Percentiles rank a stretch among this genome's conserved stretches.
These are phyloP conservation scores for Mycena alexandri DNA, from an alignment of 768 basidiomycete genomes.

Conservation along the genomic window DNA sequence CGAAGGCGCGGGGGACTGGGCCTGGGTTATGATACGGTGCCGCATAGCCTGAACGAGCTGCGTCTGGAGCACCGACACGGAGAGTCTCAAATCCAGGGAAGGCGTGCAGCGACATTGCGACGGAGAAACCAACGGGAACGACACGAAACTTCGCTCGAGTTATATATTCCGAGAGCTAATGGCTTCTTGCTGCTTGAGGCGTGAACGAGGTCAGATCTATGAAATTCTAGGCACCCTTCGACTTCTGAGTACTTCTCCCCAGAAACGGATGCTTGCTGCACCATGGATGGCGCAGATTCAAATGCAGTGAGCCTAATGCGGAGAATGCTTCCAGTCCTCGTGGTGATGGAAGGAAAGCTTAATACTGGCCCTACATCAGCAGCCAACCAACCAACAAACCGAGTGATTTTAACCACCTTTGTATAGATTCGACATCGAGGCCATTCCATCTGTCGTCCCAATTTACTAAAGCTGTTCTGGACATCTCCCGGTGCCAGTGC, in stretches of 20 bases:
- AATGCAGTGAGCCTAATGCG: slow-evolving; percentile 34
- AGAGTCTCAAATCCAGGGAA: slow-evolving; percentile 13
- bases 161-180: slow-evolving; percentile 33
- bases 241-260: slow-evolving; percentile 31
- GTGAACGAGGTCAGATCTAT: slow-evolving; percentile 36
- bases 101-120: slow-evolving; percentile 31
- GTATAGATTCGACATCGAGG: slow-evolving; percentile 7
- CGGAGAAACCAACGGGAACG: slow-evolving; percentile 27
- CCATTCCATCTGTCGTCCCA: slow-evolving; percentile 10
- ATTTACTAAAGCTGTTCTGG: neutral
- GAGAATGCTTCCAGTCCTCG: slow-evolving; percentile 27
- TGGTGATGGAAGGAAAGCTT: slow-evolving; percentile 32
- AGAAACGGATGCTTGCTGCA: slow-evolving; percentile 25
- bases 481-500: neutral
- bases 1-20: slow-evolving; percentile 26
- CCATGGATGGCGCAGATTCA: slow-evolving; percentile 13
- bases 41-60: slow-evolving; percentile 11
- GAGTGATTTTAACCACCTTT: slow-evolving; percentile 13
- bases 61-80: neutral
- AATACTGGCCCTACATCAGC: slow-evolving; percentile 10
- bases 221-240: slow-evolving; percentile 34
- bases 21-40: slow-evolving; percentile 17
- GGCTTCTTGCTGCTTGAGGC: slow-evolving; percentile 32
- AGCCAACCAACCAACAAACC: slow-evolving; percentile 10
- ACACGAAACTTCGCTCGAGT: slow-evolving; percentile 17